Evolutionary conservation across 768 basidiomycete genomes (phyloP).

Genomic region (Pisolithus microcarpus): DNA sequence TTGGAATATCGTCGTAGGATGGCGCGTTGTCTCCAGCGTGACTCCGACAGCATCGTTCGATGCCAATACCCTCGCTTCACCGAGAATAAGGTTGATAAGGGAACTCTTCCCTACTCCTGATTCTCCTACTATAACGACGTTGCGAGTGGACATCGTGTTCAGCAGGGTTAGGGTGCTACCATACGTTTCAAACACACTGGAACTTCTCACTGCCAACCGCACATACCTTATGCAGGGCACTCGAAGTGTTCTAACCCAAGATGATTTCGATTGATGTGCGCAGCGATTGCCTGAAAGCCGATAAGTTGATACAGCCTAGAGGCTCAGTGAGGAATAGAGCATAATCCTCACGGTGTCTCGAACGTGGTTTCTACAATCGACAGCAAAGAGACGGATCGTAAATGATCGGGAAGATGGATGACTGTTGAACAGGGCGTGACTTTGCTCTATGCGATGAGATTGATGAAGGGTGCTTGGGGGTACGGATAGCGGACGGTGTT

Average conservation of each 20-base stretch:
- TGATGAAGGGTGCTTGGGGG: background rate
- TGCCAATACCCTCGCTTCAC: slow-evolving; percentile 13
- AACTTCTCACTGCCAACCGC: background rate
- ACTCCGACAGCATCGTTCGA: slow-evolving; percentile 20
- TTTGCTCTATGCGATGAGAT: background rate
- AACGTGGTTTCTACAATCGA: background rate
- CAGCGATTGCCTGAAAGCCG: too few species aligned
- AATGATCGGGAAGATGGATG: background rate
- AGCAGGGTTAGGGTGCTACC: background rate
- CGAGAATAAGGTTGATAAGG: slow-evolving; percentile 24
- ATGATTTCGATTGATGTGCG: too few species aligned
- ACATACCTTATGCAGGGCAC: too few species aligned
- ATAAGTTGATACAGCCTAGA: too few species aligned
- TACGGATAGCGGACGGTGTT: background rate
- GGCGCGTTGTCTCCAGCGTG: slow-evolving; percentile 14
- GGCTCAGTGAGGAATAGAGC: background rate
- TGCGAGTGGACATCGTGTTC: slow-evolving; percentile 11
- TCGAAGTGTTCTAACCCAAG: too few species aligned
- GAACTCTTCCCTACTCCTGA: slow-evolving; percentile 26
- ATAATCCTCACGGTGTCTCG: background rate
- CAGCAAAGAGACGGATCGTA: background rate
- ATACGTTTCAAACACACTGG: background rate
- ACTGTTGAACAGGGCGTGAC: background rate
- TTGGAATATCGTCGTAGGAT: slow-evolving; percentile 9
- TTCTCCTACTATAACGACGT: slow-evolving; percentile 24